These are phyloP conservation scores for Orbilia quercus DNA, from an alignment of 2,329 filamentous ascomycete genomes.

Conservation along the genomic window DNA sequence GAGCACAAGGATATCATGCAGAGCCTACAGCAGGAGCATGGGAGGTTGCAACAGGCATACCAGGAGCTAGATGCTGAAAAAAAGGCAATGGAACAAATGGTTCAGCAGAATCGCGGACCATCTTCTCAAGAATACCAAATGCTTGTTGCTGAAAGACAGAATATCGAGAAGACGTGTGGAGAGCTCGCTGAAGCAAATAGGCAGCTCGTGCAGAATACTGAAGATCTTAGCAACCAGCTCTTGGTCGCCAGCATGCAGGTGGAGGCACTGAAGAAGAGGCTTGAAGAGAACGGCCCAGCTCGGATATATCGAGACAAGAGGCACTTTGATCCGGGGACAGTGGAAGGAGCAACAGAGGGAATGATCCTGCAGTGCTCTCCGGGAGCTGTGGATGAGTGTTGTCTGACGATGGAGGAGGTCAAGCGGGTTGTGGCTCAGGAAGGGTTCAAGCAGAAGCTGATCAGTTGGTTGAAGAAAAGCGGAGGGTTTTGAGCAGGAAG, in stretches of 20 bases:
- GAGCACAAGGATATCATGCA: slow-evolving; percentile 1
- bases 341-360: background rate
- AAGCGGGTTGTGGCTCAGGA: slow-evolving; percentile 7
- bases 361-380: background rate
- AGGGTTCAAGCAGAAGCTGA: slow-evolving; percentile 8
- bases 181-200: slow-evolving; percentile 9
- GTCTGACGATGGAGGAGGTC: slow-evolving; percentile 25
- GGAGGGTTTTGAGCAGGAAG: background rate
- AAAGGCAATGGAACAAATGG: background rate
- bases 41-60: background rate
- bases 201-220: background rate
- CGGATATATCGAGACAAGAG: slow-evolving; percentile 14
- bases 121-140: background rate
- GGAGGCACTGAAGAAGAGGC: slow-evolving; percentile 21
- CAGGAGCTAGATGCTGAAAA: background rate
- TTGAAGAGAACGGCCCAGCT: slow-evolving; percentile 2
- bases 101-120: background rate
- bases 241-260: slow-evolving; percentile 13
- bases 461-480: slow-evolving; percentile 5
- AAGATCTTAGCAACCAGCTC: slow-evolving; percentile 24
- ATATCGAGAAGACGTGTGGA: slow-evolving; percentile 8
- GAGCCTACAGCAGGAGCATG: slow-evolving; percentile 2
- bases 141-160: slow-evolving; percentile 6
- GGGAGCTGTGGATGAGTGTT: slow-evolving; percentile 11
- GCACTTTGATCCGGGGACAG: background rate